These are phyloP conservation scores for Nosema granulosis DNA, from an alignment of 371 early-diverging fungal species.

Conservation along the genomic window DNA sequence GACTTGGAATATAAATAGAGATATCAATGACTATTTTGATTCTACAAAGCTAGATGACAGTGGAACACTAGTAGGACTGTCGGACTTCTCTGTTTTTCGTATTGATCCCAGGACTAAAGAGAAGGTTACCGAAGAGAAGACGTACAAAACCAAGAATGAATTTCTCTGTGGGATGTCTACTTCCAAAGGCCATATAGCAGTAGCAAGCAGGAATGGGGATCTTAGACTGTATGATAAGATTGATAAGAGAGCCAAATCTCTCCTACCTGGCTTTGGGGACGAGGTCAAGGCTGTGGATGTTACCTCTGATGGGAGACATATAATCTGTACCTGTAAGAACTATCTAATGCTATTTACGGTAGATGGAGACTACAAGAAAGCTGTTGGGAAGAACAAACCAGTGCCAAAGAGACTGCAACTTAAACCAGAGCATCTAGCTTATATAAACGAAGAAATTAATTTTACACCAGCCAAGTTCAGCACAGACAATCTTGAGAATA, in stretches of 20 bases:
- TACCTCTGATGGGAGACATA: constrained; percentile 75
- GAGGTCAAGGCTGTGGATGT: constrained; percentile 79
- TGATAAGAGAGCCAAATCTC: constrained; percentile 77
- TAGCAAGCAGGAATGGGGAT: constrained; percentile 79
- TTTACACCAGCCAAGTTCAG: constrained; percentile 88
- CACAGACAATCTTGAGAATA: constrained; percentile 72
- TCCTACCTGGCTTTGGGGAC: constrained; percentile 79
- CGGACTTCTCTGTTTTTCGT: constrained; percentile 74
- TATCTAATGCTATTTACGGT: constrained; percentile 75
- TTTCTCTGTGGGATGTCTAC: constrained; percentile 72
- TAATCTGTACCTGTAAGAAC: constrained; percentile 79
- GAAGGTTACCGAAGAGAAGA: constrained; percentile 59
- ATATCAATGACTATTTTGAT: constrained; percentile 73
- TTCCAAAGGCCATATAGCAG: constrained; percentile 74
- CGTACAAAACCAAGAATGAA: constrained; percentile 69
- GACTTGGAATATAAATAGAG: constrained; percentile 73
- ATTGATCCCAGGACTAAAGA: constrained; percentile 75
- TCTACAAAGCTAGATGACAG: constrained; percentile 72
- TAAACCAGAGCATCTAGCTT: constrained; percentile 79
- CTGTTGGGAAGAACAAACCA: constrained; percentile 69
- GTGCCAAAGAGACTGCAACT: constrained; percentile 74
- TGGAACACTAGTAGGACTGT: constrained; percentile 75
- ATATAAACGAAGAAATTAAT: constrained; percentile 69
- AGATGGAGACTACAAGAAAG: constrained; percentile 57
- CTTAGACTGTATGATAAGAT: constrained; percentile 77